Base-by-base conservation (phyloP, 1,284 basidiomycete species). In the Violaceomyces palustris region DNA sequence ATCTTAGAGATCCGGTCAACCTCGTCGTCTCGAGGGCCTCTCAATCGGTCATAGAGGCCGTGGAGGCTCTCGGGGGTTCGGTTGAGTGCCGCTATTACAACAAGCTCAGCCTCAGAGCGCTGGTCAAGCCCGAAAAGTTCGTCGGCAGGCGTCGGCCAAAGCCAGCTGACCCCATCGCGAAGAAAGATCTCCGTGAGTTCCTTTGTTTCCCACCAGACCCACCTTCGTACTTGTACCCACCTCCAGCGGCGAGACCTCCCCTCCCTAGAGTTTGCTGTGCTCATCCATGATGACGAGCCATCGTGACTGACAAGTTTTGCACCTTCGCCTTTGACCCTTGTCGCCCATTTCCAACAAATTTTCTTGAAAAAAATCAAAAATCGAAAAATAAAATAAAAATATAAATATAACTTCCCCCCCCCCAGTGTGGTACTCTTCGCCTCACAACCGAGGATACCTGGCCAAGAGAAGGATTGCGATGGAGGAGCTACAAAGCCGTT, bases 41-140 rank as follows among this genome's bases (percentile, higher is more conserved):
- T 6, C 83, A 87, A 69, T 81, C 81, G 36, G 92, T 93, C 2
- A 90, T 96, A 40, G 74, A 81, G 38, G 87, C 89, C 0, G 82
- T 98, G 44, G 87, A 97, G 69, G 77, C 77, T 9, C 79, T 79
- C 4, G 89, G 91, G 14, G 94, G 93, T 15, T 81, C 82, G 35
- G 83, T 97, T 18, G 82, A 86, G 38, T 92, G 90, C 76, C 85
- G 88, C 64, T 96, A 90, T 74, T 93, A 96, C 77, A 98, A 96
- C 73, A 76, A 80, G 9, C 79, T 93, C 36, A 84, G 87, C 1
- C 78, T 99, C 37, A 80, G 83, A 29, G 87, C 91, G 65, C 85
- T 86, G 56, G 75, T 91, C 40, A 84, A 86, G 47, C 78, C 78
- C 10, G 62, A 72, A 36, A 69, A 67, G 48, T 72, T 58, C 49